Conservation (phyloP, 2,329 filamentous ascomycete genomes). For the Conoideocrella luteorostrata region DNA sequence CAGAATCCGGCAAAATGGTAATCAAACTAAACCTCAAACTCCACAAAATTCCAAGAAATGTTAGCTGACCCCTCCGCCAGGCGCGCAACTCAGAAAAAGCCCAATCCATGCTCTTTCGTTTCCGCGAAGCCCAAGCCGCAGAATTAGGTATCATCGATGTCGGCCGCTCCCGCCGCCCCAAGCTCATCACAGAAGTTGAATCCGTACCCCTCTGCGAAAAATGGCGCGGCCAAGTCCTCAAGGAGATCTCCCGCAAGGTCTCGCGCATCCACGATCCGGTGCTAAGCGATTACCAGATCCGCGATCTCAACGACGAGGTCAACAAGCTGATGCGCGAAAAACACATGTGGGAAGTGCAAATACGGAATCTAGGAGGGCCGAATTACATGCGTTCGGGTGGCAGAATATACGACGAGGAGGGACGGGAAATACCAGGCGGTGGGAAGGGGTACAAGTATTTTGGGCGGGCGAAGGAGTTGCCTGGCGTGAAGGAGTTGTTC, state of each 20-base stretch:
- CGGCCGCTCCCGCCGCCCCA: conserved; percentile 81
- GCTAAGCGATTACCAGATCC: conserved; percentile 93
- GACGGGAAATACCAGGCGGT: conserved; percentile 63
- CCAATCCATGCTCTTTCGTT: conserved; percentile 99
- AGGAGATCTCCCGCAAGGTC: conserved; percentile 95
- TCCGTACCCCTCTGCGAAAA: conserved; percentile 86
- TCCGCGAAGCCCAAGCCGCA: conserved; percentile 93
- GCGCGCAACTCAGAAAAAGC: conserved; percentile 97
- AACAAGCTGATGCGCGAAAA: conserved; percentile 99
- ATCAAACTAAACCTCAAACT: not conserved
- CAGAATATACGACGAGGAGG: conserved; percentile 67
- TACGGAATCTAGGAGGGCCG: conserved; percentile 88
- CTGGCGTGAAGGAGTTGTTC: conserved; percentile 94
- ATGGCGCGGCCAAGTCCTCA: conserved; percentile 96
- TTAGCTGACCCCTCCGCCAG: conserved; percentile 34
- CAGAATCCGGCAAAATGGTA: conserved; percentile 3
- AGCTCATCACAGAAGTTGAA: conserved; percentile 80
- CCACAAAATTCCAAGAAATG: not conserved
- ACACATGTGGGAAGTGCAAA: conserved; percentile 98
- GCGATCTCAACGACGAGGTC: conserved; percentile 98
- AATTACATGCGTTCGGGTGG: conserved; percentile 83
- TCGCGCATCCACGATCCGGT: conserved; percentile 88
- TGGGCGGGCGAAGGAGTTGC: conserved; percentile 80
- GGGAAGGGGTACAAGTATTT: conserved; percentile 95
- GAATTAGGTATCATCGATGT: conserved; percentile 95